These are phyloP conservation scores for Neurospora crassa DNA, from an alignment of 2,329 filamentous ascomycete species.

Conservation along the genomic window DNA sequence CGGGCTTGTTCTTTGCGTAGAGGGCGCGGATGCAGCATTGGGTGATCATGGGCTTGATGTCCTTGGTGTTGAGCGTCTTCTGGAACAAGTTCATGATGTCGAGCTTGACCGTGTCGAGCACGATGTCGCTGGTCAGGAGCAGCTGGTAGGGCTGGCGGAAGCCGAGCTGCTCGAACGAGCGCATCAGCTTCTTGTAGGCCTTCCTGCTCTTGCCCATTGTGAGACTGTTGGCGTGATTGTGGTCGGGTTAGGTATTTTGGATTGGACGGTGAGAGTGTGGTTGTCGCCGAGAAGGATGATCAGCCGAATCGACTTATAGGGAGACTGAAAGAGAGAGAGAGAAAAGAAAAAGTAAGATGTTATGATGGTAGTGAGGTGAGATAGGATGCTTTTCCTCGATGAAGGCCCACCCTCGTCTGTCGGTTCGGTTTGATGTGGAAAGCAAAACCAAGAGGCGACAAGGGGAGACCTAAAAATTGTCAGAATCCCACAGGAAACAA, in stretches of 20 bases:
- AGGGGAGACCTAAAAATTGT: background rate
- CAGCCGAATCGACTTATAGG: background rate
- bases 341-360: background rate
- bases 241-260: background rate
- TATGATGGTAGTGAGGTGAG: background rate
- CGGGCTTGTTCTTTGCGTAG: conserved; percentile 48
- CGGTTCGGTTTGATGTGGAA: background rate
- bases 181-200: conserved; percentile 74
- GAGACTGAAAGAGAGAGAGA: background rate
- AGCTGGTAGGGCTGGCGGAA: conserved; percentile 95
- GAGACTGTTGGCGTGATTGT: background rate
- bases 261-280: background rate
- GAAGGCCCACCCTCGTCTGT: conserved; percentile 28
- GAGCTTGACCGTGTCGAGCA: conserved; percentile 62
- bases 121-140: conserved; percentile 76
- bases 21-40: conserved; percentile 65
- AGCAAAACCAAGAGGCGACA: background rate
- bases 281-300: background rate
- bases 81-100: conserved; percentile 17
- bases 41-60: conserved; percentile 29
- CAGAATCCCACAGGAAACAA: background rate
- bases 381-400: background rate
- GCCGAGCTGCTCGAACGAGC: conserved; percentile 31
- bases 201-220: conserved; percentile 42
- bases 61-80: conserved; percentile 18